Base-by-base conservation (phyloP, 2,329 filamentous ascomycete species). In the Botrytis paeoniae region DNA sequence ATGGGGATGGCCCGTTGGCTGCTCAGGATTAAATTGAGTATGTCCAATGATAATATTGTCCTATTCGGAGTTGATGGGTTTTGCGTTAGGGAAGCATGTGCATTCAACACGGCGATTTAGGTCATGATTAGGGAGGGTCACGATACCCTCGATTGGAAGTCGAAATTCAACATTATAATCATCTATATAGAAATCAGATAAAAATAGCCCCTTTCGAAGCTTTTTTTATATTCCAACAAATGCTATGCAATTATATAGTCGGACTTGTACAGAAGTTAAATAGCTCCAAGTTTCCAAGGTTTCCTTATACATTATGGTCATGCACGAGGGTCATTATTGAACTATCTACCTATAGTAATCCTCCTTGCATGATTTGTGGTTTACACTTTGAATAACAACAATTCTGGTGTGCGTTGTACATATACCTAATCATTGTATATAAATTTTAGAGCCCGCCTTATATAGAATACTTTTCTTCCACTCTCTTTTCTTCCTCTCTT, bases 1-100 rank as follows among this genome's bases (percentile, higher is more conserved):
- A 77, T 41, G 74, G 65, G 63, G 75, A 76, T 41, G 73, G 70
- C 18, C 59, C 45, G 16, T 62, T 77, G 39, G 76, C 75, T 77
- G 70, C 59, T 45, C 74, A 79, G 35, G 73, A 78, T 66, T 77
- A 41, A 54, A 29, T 54, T 25, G 25, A 61, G 18, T 8, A 37
- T 9, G n/a, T 43, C 9, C 20, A 3, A 51, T 37, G 29, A 72
- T 37, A 29, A 37, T 10, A 37, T 8, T 18, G 60, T 54, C 35
- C 14, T 29, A 37, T 39, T 32, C 8, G 14, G 64, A 72, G 51
- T 48, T 51, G 61, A 62, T 35, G 37, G 51, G 51, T 54, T 51
- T 71, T 48, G 39, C 76, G 18, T 32, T 14, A 29, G 54, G 22
- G 32, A 37, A 39, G 41, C 29, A 70, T 48, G 25, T 35, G 25